These are phyloP conservation scores for Asclepias syriaca DNA, from an alignment of 257 asterid species.

Conservation along the genomic window DNA sequence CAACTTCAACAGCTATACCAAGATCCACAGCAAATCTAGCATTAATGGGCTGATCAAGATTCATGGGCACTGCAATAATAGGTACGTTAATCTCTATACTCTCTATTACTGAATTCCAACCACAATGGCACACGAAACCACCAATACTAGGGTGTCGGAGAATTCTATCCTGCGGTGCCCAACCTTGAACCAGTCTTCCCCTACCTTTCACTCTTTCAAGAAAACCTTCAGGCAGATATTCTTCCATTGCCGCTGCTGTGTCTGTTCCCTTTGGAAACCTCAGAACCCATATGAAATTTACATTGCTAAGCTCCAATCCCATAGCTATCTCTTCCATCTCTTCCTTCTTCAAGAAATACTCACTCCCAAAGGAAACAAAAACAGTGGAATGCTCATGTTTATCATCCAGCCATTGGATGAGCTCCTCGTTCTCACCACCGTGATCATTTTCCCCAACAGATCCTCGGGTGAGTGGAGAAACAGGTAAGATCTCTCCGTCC, in stretches of 20 bases:
- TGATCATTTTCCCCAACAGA: not conserved
- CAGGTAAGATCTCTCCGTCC: conserved; percentile 16
- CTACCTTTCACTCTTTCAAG: conserved; percentile 16
- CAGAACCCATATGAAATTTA: conserved; percentile 48
- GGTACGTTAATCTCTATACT: conserved; percentile 31
- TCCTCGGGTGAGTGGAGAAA: conserved; percentile 26
- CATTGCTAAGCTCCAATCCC: conserved; percentile 45
- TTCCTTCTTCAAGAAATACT: conserved; percentile 35
- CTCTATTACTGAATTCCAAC: conserved; percentile 34
- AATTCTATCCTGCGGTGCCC: conserved; percentile 35
- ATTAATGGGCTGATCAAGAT: conserved; percentile 34
- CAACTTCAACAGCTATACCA: conserved; percentile 25
- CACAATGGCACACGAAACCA: conserved; percentile 33
- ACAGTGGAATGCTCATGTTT: conserved; percentile 34
- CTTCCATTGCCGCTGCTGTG: conserved; percentile 13
- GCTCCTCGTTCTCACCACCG: conserved; percentile 1
- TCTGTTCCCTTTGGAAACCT: conserved; percentile 34
- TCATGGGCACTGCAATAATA: conserved; percentile 32
- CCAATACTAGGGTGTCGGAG: conserved; percentile 25
- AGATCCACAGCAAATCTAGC: conserved; percentile 28
- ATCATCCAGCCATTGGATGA: conserved; percentile 42
- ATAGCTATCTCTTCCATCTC: conserved; percentile 43
- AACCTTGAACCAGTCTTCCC: conserved; percentile 26
- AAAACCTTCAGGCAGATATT: conserved; percentile 30
- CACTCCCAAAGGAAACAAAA: conserved; percentile 55